A percentile compares a stretch with the other conserved stretches of the same genome.
phyloP scores from a whole-genome alignment of 2,329 filamentous ascomycete genomes.

The Xylariaceae sp. region DNA sequence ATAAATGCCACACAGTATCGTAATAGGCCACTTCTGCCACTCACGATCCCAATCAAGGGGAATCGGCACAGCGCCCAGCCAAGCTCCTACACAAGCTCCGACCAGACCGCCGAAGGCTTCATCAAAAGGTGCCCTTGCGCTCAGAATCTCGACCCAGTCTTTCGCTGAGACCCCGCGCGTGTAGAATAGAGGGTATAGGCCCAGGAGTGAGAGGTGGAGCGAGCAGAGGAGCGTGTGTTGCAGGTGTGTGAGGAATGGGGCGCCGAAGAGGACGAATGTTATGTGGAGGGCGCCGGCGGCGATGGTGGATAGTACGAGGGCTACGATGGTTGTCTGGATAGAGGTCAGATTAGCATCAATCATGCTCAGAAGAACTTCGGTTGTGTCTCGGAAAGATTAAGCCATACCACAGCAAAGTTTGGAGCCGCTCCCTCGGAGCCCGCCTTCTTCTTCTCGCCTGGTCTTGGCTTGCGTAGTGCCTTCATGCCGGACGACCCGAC shows the following conservation, averaged over 20 bases:
- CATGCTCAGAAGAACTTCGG: background rate
- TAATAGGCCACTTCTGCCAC: slow-evolving; percentile 98
- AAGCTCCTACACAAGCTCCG: slow-evolving; percentile 78
- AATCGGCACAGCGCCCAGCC: slow-evolving; percentile 92
- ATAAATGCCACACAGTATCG: slow-evolving; percentile 81
- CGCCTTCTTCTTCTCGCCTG: slow-evolving; percentile 54
- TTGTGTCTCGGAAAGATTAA: background rate
- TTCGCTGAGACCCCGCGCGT: slow-evolving; percentile 72
- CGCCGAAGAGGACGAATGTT: slow-evolving; percentile 82
- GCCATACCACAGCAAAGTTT: slow-evolving; percentile 47
- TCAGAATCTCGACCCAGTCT: slow-evolving; percentile 69
- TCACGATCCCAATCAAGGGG: slow-evolving; percentile 98
- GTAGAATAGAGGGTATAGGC: slow-evolving; percentile 78
- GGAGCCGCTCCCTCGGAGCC: slow-evolving; percentile 39
- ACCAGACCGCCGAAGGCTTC: slow-evolving; percentile 78
- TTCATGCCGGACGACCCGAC: slow-evolving; percentile 48
- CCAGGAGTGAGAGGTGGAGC: slow-evolving; percentile 76
- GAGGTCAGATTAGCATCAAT: slow-evolving; percentile 31
- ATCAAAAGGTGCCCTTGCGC: slow-evolving; percentile 70
- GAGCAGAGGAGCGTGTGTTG: slow-evolving; percentile 76
- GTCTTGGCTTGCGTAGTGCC: slow-evolving; percentile 48
- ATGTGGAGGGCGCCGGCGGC: slow-evolving; percentile 44
- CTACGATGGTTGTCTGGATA: slow-evolving; percentile 68
- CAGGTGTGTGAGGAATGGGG: slow-evolving; percentile 79
- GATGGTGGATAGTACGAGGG: slow-evolving; percentile 52